Conservation (phyloP, 805 yeast genomes). For the Wickerhamomyces alni region DNA sequence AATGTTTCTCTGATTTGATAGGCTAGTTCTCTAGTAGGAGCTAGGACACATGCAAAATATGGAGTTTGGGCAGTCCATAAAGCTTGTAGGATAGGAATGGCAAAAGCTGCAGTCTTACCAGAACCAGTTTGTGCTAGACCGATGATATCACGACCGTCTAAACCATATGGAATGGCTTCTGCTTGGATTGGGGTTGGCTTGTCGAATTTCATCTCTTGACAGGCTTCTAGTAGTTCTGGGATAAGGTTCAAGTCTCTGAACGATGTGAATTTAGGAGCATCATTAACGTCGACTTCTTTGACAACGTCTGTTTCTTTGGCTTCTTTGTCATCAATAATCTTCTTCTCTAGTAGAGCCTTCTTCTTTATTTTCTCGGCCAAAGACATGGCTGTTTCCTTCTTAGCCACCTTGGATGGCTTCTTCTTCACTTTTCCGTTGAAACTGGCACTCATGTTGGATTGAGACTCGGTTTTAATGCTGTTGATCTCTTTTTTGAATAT, state of each 20-base stretch:
- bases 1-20: slow-evolving; percentile 90
- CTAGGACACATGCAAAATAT: slow-evolving; percentile 80
- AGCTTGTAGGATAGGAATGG: slow-evolving; percentile 88
- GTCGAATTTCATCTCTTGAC: slow-evolving; percentile 64
- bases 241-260: slow-evolving; percentile 60
- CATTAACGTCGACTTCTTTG: slow-evolving; percentile 7
- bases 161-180: slow-evolving; percentile 85
- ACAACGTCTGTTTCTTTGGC: slow-evolving; percentile 4
- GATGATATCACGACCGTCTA: slow-evolving; percentile 86
- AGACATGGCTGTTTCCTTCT: slow-evolving; percentile 34
- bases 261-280: slow-evolving; percentile 26
- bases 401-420: slow-evolving; percentile 20
- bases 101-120: slow-evolving; percentile 98
- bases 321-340: slow-evolving; percentile 8
- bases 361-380: slow-evolving; percentile 52
- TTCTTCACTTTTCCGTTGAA: slow-evolving; percentile 13
- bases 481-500: too few species aligned
- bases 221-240: slow-evolving; percentile 76
- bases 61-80: slow-evolving; percentile 87
- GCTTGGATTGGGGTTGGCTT: slow-evolving; percentile 93
- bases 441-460: not conserved
- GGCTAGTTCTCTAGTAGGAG: slow-evolving; percentile 83
- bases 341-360: slow-evolving; percentile 29
- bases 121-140: slow-evolving; percentile 98
- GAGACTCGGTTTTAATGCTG: too few species aligned